Evolutionary conservation across 177 flowering plant species (phyloP), one percentile per base, ranked within the genome.

Genomic region (Vitis hybrid): DNA sequence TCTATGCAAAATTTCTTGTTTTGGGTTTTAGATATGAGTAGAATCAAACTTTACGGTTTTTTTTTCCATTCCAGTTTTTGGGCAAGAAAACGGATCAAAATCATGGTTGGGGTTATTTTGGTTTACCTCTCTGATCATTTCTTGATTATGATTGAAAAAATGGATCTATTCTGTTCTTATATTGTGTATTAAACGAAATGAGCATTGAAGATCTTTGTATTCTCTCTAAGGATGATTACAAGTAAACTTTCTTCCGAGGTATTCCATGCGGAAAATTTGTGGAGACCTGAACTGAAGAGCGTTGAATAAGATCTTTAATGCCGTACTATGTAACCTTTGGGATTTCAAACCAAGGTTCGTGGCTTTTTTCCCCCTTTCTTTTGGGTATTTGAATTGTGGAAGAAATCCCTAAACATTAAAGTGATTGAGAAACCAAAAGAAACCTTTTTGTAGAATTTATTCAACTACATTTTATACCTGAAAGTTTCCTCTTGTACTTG

Each of bases 231-330:
- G 58, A 55, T 55, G 58, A 55, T 55, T 55, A 55, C 17, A 55
- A 14, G 58, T 0, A 54, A 55, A 55, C 5, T 55, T 55, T 55
- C 17, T 38, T 38, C 47, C 10, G 47, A 38, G 47, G 8, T 38
- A 0, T 38, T 38, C 17, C 53, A 44, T 64, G 66, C 53, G 66
- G 66, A 64, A 64, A 64, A 64, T 11, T 22, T 38, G 11, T 75
- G 78, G 78, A 75, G 78, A 75, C 78, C 78, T 75, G 78, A 75
- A 71, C 78, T 75, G 78, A 75, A 28, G 74, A 62, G 78, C 71
- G 68, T 54, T 33, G 9, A 4, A 13, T 59, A 38, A 38, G 47
- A 38, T 38, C 47, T 38, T 38, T 8, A 38, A 38, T 38, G 47
- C 47, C 47, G 10, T 38, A 38, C 47, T 38, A 38, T 28, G 50